Percentiles rank a stretch among this genome's conserved stretches.
Evolutionary conservation across 805 yeast species (phyloP).

Genomic region (Schwanniomyces occidentalis): DNA sequence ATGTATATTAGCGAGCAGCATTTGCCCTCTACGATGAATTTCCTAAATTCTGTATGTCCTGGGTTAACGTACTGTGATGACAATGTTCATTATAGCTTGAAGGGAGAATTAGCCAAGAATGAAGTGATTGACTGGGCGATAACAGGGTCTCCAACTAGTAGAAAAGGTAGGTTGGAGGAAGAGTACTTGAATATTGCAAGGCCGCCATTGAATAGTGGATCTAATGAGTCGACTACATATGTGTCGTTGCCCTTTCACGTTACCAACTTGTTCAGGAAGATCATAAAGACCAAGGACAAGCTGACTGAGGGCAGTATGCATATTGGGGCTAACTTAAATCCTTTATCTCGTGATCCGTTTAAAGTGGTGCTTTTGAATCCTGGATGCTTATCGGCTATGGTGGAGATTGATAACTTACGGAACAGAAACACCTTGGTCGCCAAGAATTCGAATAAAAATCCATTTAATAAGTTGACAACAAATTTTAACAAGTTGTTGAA

Average conservation of each 20-base stretch:
- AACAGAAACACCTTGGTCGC: constrained; percentile 7
- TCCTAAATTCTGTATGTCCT: constrained; percentile 39
- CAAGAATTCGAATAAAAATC: constrained; percentile 14
- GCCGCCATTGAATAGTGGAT: constrained; percentile 28
- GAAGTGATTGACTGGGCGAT: constrained; percentile 27
- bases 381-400: constrained; percentile 43
- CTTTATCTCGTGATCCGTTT: constrained; percentile 53
- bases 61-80: constrained; percentile 32
- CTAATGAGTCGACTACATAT: constrained; percentile 51
- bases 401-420: constrained; percentile 14
- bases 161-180: constrained; percentile 18
- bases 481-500: constrained; percentile 31
- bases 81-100: constrained; percentile 32
- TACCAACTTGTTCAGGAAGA: constrained; percentile 39
- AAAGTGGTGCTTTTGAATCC: constrained; percentile 54
- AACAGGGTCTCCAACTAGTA: constrained; percentile 12
- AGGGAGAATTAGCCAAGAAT: constrained; percentile 2
- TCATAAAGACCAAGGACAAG: constrained; percentile 35
- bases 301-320: constrained; percentile 44
- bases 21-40: constrained; percentile 29
- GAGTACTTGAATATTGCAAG: constrained; percentile 38
- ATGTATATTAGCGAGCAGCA: constrained; percentile 15
- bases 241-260: constrained; percentile 53
- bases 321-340: constrained; percentile 56
- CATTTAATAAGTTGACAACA: constrained; percentile 34